Conservation (phyloP, 768 basidiomycete species). For the Rhizopogon sp. region DNA sequence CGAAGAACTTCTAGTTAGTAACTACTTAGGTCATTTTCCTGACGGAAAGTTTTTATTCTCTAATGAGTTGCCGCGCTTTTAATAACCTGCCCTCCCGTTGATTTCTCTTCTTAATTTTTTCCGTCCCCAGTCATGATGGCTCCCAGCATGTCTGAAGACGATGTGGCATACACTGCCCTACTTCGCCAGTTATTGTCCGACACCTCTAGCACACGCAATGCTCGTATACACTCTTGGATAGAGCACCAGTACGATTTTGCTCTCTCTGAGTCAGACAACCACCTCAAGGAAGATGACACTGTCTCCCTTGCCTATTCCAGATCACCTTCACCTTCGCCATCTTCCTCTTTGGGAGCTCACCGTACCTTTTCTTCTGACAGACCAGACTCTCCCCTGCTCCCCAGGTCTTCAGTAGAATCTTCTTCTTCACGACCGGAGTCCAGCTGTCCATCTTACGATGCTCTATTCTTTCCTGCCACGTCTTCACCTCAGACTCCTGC, state of each 20-base stretch:
- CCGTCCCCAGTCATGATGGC: not conserved
- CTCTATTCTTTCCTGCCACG: slow-evolving; percentile 27
- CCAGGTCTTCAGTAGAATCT: slow-evolving; percentile 18
- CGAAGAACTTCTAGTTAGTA: slow-evolving; percentile 4
- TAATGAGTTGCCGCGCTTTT: not conserved
- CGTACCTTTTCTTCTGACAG: slow-evolving; percentile 20
- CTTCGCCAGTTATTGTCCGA: slow-evolving; percentile 24
- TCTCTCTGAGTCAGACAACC: slow-evolving; percentile 18
- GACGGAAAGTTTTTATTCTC: not conserved
- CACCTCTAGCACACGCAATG: slow-evolving; percentile 17
- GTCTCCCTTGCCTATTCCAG: not conserved
- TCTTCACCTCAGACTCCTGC: not conserved
- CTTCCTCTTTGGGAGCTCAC: slow-evolving; percentile 26
- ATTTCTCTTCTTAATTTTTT: not conserved
- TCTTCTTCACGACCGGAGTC: slow-evolving; percentile 12
- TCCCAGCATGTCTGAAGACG: slow-evolving; percentile 25
- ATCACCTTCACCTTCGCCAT: slow-evolving; percentile 23
- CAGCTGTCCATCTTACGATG: slow-evolving; percentile 25
- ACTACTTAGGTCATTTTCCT: slow-evolving; percentile 15
- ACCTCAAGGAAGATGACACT: not conserved
- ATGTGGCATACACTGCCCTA: slow-evolving; percentile 22
- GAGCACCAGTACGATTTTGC: slow-evolving; percentile 33
- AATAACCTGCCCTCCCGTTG: slow-evolving; percentile 16
- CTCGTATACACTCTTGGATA: slow-evolving; percentile 29
- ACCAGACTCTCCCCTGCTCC: slow-evolving; percentile 26